Percentiles rank a stretch among this genome's conserved stretches.
Evolutionary conservation across 306 rosid species (phyloP).

Genomic region (Elaeagnus macrophylla): DNA sequence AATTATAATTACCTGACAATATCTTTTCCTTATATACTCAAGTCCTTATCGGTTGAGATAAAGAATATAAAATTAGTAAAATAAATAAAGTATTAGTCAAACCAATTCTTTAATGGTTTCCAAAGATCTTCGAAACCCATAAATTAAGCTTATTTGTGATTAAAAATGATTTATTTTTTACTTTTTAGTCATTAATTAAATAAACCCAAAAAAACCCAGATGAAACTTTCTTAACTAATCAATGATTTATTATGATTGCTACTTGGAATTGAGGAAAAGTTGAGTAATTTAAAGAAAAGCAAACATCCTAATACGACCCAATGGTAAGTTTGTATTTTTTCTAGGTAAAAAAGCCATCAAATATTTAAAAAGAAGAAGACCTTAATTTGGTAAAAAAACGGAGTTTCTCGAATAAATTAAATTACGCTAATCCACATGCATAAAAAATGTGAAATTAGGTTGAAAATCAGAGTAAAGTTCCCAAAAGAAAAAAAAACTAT

Average conservation of each 20-base stretch:
- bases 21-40: conserved; percentile 19
- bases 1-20: conserved; percentile 28
- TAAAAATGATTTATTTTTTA: conserved; percentile 27
- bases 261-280: conserved; percentile 14
- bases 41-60: conserved; percentile 41
- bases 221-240: conserved; percentile 13
- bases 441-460: conserved; percentile 23
- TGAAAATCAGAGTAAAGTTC: conserved; percentile 16
- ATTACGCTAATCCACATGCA: conserved; percentile 45
- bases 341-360: not conserved
- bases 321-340: conserved; percentile 8
- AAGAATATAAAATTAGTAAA: conserved; percentile 27
- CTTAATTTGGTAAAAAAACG: conserved; percentile 25
- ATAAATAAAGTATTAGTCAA: conserved; percentile 42
- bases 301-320: conserved; percentile 16
- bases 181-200: conserved; percentile 18
- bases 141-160: conserved; percentile 20
- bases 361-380: conserved; percentile 11
- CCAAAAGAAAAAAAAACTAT: conserved; percentile 26
- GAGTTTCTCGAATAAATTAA: conserved; percentile 28
- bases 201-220: conserved; percentile 19
- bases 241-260: conserved; percentile 11
- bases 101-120: conserved; percentile 39
- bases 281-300: conserved; percentile 15
- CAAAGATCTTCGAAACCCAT: conserved; percentile 37